phyloP scores from a whole-genome alignment of 2,329 filamentous ascomycete species.

The Diaporthe humulicola region DNA sequence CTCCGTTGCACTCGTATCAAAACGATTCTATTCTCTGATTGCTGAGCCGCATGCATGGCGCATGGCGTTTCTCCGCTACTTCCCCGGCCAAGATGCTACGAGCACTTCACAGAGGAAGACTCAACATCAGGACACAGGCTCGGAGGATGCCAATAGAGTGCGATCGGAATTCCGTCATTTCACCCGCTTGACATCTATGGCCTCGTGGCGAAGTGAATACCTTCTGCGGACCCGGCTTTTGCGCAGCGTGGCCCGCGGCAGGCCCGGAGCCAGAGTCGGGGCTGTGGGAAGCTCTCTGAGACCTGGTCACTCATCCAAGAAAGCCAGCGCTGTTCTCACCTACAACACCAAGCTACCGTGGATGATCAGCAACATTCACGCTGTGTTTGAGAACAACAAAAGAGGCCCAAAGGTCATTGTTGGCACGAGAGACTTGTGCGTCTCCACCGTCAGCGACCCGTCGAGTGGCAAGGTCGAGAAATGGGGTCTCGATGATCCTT shows the following conservation, averaged over 20 bases:
- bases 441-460: conserved; percentile 87
- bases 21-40: conserved; percentile 86
- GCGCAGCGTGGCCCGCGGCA: conserved; percentile 84
- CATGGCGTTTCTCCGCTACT: conserved; percentile 91
- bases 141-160: conserved; percentile 66
- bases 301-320: conserved; percentile 69
- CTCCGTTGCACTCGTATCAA: conserved; percentile 86
- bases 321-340: conserved; percentile 80
- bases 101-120: conserved; percentile 50
- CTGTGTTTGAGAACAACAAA: conserved; percentile 79
- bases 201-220: conserved; percentile 98
- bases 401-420: conserved; percentile 85
- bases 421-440: conserved; percentile 82
- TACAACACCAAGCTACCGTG: conserved; percentile 89
- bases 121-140: conserved; percentile 55
- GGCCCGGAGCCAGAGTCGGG: conserved; percentile 72
- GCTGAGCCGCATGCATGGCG: conserved; percentile 95
- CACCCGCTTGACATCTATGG: conserved; percentile 81
- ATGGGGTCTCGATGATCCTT: conserved; percentile 85
- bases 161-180: conserved; percentile 84
- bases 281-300: conserved; percentile 66
- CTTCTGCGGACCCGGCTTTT: conserved; percentile 87
- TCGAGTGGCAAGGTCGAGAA: conserved; percentile 80
- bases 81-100: conserved; percentile 79
- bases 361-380: conserved; percentile 84